A percentile compares a stretch with the other conserved stretches of the same genome.
phyloP scores from a whole-genome alignment of 768 basidiomycete species.

The Nevesoporus exiguus region DNA sequence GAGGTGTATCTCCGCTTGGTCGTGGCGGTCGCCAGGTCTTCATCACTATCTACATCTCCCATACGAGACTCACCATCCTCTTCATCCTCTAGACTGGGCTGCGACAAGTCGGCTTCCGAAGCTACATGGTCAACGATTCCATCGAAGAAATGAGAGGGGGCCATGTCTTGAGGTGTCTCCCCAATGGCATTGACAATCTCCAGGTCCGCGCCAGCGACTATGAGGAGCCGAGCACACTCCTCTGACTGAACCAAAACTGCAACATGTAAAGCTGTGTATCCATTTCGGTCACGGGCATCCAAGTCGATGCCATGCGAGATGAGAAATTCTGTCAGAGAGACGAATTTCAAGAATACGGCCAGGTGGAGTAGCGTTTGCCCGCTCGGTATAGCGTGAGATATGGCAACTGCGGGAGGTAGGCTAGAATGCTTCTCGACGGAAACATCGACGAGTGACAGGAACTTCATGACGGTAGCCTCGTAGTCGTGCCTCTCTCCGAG shows the following conservation, averaged over 20 bases:
- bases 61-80: constrained; percentile 62
- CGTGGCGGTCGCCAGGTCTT: constrained; percentile 38
- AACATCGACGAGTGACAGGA: constrained; percentile 75
- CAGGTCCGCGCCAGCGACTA: constrained; percentile 77
- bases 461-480: constrained; percentile 73
- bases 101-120: constrained; percentile 25
- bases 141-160: constrained; percentile 44
- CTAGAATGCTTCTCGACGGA: constrained; percentile 42
- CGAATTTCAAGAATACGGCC: constrained; percentile 75
- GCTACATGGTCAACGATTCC: constrained; percentile 25
- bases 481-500: constrained; percentile 59
- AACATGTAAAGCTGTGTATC: constrained; percentile 87
- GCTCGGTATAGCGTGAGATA: constrained; percentile 66
- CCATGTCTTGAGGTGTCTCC: constrained; percentile 64
- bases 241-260: constrained; percentile 65
- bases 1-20: constrained; percentile 30
- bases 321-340: constrained; percentile 66
- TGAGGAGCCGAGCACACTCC: constrained; percentile 60
- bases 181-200: constrained; percentile 73
- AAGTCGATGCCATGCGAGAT: constrained; percentile 70
- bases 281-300: constrained; percentile 84
- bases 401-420: constrained; percentile 47
- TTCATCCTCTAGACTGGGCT: constrained; percentile 28
- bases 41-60: constrained; percentile 70
- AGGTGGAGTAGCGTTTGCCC: constrained; percentile 91